These are phyloP conservation scores for Podospora pseudopauciseta DNA, from an alignment of 495 filamentous ascomycete species.

Conservation along the genomic window DNA sequence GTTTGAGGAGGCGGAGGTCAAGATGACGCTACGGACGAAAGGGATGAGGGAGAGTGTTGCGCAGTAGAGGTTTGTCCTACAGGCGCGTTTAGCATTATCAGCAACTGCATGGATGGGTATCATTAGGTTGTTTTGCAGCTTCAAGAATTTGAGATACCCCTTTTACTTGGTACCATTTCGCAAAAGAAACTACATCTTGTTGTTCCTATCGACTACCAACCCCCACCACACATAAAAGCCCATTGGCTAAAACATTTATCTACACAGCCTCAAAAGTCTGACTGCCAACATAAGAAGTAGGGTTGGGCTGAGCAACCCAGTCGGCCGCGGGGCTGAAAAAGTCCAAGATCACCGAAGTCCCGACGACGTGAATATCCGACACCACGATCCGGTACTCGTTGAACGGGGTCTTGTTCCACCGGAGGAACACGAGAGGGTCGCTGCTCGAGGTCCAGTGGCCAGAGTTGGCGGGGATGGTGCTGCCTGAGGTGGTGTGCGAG, in stretches of 20 bases:
- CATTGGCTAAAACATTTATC: no score
- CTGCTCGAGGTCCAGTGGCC: constrained; percentile 2
- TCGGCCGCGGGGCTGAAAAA: background rate
- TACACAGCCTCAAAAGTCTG: background rate
- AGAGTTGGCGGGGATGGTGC: constrained; percentile 7
- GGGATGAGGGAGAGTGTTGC: constrained; percentile 47
- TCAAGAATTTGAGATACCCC: constrained; percentile 2
- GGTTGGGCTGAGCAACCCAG: background rate
- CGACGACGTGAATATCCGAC: constrained; percentile 1
- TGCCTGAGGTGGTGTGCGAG: constrained; percentile 7
- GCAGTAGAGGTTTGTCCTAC: constrained; percentile 1
- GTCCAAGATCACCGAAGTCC: background rate
- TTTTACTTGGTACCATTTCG: background rate
- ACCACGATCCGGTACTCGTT: constrained; percentile 7
- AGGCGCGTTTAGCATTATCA: background rate
- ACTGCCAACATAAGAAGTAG: constrained; percentile 2
- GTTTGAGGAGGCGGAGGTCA: constrained; percentile 38
- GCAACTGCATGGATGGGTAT: background rate
- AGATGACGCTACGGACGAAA: constrained; percentile 44
- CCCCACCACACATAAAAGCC: no score
- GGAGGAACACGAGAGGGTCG: background rate
- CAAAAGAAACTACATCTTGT: background rate
- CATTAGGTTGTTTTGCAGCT: background rate
- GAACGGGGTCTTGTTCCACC: constrained; percentile 6
- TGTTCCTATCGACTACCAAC: background rate